These are phyloP conservation scores for Schwanniomyces sp. DNA, from an alignment of 805 yeast species.

Conservation along the genomic window DNA sequence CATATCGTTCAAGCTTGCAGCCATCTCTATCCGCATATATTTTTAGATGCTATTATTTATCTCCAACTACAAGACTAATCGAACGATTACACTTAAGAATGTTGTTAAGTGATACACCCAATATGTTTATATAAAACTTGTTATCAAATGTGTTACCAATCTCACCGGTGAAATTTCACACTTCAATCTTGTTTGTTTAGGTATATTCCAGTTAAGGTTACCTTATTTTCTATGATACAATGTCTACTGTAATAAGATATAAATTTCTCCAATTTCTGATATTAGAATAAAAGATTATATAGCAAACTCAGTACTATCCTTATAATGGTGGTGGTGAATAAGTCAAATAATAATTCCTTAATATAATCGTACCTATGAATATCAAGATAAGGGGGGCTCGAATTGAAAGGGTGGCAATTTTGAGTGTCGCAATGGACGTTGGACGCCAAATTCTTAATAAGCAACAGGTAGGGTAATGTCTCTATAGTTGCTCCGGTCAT, in stretches of 20 bases:
- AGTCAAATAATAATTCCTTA: neutral
- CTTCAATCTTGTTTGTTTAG: neutral
- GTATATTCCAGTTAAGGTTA: constrained; percentile 9
- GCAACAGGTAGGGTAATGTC: constrained; percentile 6
- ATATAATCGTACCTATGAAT: neutral
- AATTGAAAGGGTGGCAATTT: constrained; percentile 7
- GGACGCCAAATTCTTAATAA: constrained; percentile 7
- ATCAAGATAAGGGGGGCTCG: constrained; percentile 7
- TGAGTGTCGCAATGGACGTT: constrained; percentile 2
- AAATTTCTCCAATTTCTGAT: neutral
- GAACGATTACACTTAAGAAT: neutral
- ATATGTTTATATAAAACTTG: neutral
- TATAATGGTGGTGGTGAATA: neutral
- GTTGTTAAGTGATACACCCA: neutral
- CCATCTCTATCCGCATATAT: constrained; percentile 18
- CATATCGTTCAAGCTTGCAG: constrained; percentile 31
- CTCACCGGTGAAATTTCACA: constrained; percentile 1
- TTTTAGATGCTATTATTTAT: neutral
- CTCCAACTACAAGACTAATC: neutral
- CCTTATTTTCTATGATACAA: constrained; percentile 5
- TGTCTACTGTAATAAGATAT: neutral
- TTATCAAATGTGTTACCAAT: neutral
- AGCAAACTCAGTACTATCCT: neutral
- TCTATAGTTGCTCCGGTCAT: neutral
- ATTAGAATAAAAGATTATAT: constrained; percentile 1